These are phyloP conservation scores for Anthracocystis setariae DNA, from an alignment of 1,284 basidiomycete species.

Conservation along the genomic window DNA sequence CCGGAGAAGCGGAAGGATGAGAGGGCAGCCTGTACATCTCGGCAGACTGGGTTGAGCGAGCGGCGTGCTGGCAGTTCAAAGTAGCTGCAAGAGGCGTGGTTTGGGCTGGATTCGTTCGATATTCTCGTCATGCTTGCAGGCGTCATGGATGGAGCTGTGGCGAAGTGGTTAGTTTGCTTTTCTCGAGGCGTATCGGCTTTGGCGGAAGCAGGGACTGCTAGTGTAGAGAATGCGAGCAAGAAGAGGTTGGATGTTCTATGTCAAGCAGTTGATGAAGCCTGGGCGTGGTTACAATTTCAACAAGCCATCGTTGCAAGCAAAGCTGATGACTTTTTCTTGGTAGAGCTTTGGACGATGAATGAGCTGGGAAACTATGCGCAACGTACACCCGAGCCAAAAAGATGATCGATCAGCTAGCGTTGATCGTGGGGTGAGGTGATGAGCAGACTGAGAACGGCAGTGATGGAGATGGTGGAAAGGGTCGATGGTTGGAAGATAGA, in stretches of 20 bases:
- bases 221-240: background rate
- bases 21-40: conserved; percentile 30
- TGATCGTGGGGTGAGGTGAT: background rate
- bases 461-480: background rate
- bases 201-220: background rate
- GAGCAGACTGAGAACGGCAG: background rate
- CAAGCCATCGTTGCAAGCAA: conserved; percentile 4
- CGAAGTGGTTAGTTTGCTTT: no score
- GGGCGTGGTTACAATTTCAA: background rate
- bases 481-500: no score
- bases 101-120: conserved; percentile 16
- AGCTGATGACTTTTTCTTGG: no score
- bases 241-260: no score
- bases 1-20: conserved; percentile 39
- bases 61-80: conserved; percentile 20
- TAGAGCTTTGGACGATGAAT: no score
- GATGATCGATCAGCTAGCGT: no score
- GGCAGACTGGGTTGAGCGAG: conserved; percentile 22
- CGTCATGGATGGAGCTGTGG: background rate
- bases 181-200: background rate
- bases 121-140: conserved; percentile 25
- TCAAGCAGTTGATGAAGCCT: background rate
- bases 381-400: no score
- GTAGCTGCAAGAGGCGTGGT: conserved; percentile 14
- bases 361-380: no score